Evolutionary conservation across 495 filamentous ascomycete species (phyloP).

Genomic region (Amniculicola lignicola): DNA sequence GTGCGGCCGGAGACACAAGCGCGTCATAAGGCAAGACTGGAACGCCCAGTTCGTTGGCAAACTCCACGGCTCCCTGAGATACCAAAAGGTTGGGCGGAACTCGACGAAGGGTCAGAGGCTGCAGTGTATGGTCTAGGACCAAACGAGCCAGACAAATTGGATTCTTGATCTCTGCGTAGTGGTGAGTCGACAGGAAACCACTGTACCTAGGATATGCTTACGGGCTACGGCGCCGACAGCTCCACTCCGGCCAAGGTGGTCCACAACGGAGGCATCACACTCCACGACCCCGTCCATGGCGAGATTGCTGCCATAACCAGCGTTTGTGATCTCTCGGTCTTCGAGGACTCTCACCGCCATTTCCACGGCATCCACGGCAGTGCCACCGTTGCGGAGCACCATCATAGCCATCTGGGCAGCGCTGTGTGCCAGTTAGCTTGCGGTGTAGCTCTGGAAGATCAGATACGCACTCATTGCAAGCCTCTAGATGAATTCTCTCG

Average conservation of each 20-base stretch:
- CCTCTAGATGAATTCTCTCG: conserved; percentile 74
- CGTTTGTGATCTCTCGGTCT: conserved; percentile 92
- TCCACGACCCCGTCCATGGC: conserved; percentile 85
- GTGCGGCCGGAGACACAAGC: conserved; percentile 70
- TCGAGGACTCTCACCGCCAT: conserved; percentile 82
- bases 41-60: conserved; percentile 75
- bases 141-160: conserved; percentile 82
- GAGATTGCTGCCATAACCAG: conserved; percentile 94
- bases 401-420: conserved; percentile 77
- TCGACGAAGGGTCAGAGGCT: conserved; percentile 71
- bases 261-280: conserved; percentile 88
- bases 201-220: conserved; percentile 48
- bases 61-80: conserved; percentile 76
- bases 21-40: conserved; percentile 64
- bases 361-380: conserved; percentile 88
- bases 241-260: conserved; percentile 86
- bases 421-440: conserved; percentile 46
- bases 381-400: conserved; percentile 70
- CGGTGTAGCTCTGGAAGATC: background rate
- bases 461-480: conserved; percentile 75
- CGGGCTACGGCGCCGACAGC: conserved; percentile 86
- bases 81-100: conserved; percentile 92
- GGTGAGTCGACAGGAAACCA: conserved; percentile 2
- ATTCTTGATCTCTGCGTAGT: conserved; percentile 73
- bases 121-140: conserved; percentile 70